Conservation (phyloP, 129 eudicot genomes). For the Tanacetum coccineum region DNA sequence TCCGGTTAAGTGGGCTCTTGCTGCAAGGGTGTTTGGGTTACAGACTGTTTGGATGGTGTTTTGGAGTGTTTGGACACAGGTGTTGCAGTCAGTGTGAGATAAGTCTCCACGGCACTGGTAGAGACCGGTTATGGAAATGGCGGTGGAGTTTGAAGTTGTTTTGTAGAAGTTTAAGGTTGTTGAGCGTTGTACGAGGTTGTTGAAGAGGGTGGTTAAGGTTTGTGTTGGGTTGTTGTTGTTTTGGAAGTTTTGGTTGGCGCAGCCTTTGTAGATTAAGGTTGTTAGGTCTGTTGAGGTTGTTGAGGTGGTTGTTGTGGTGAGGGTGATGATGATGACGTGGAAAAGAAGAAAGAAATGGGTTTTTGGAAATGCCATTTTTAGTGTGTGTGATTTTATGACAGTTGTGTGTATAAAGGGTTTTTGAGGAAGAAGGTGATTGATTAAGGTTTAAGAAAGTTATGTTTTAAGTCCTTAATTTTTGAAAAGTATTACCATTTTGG, state of each 20-base stretch:
- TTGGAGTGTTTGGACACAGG: conserved; percentile 47
- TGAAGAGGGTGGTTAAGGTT: conserved; percentile 46
- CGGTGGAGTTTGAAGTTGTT: conserved; percentile 30
- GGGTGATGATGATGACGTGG: not conserved
- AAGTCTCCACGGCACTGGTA: conserved; percentile 95
- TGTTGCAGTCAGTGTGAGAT: conserved; percentile 44
- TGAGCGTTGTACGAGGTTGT: conserved; percentile 49
- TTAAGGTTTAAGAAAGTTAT: conserved; percentile 2
- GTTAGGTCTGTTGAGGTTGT: conserved; percentile 24
- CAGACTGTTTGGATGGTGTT: conserved; percentile 40
- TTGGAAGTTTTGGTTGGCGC: conserved; percentile 70
- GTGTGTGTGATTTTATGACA: not conserved
- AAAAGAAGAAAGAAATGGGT: conserved; percentile 24
- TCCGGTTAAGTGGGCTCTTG: conserved; percentile 59
- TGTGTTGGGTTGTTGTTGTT: conserved; percentile 47
- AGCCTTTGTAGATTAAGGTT: conserved; percentile 69
- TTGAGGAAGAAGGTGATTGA: conserved; percentile 21
- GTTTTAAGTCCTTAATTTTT: not conserved
- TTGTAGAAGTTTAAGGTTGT: conserved; percentile 56
- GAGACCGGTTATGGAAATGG: conserved; percentile 55
- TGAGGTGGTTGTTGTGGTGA: not conserved
- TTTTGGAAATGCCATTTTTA: conserved; percentile 37
- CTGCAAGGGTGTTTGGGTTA: conserved; percentile 45
- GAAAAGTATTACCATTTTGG: not conserved
- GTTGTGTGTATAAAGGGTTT: conserved; percentile 9